Evolutionary conservation across 2,329 filamentous ascomycete species (phyloP), one percentile per base, ranked within the genome.

Genomic region (Microascus cirrosus): DNA sequence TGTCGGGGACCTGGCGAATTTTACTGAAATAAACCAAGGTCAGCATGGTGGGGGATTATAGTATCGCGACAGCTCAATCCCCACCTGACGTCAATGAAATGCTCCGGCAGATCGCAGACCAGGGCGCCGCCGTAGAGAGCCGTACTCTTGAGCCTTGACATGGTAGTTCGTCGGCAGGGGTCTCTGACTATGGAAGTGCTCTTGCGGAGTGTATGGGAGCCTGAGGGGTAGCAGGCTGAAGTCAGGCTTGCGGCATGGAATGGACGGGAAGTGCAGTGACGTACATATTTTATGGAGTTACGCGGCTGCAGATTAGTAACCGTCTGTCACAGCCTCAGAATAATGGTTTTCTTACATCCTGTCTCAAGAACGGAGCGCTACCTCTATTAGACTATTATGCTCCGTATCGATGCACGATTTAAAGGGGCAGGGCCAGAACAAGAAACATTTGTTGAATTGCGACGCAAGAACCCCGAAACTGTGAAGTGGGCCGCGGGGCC

Each of bases 1-100:
- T 89, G 69, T 93, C 86, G 55, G 88, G 88, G 5, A 92, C 84
- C 72, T 90, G 81, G 62, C 88, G 84, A 64, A 91, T 79, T 58
- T 81, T 80, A 73, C 87, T 90, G 61, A 53, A 42, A 2, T 45
- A 32, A 51, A 34, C 35, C 48, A 15, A 48, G 35, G 54, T 24
- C 55, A 45, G 20, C 64, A 63, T 62, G 59, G 54, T 45, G 55
- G 15, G 35, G 35, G 28, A 24, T 24, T 7, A 51, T 28, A 12
- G 42, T 53, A 42, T 42, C 34, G 25, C 4, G 34, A 2, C 24
- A 50, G 15, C 39, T 35, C 55, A 58, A 59, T 4, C 28, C 71
- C 61, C 74, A 89, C 87, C 86, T 90, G 59, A 89, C 85, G 66
- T 92, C 88, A 63, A 81, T 81, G 69, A 89, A 90, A 62, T 77